These are phyloP conservation scores for Saprolegnia parasitica DNA, from an alignment of 352 stramenopile genomes.

Conservation along the genomic window DNA sequence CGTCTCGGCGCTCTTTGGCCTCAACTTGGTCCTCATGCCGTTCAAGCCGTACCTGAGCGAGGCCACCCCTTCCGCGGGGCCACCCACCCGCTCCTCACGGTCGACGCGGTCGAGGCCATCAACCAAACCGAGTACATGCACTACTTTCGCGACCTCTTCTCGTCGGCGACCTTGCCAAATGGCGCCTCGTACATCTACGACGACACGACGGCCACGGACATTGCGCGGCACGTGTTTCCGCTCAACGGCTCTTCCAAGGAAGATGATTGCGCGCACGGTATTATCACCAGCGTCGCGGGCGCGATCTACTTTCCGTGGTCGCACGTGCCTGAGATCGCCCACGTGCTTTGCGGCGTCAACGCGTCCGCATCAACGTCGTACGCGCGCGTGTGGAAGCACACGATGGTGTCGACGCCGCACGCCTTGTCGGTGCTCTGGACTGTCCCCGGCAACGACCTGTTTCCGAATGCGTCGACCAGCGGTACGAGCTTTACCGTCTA, in stretches of 20 bases:
- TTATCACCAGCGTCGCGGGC: neutral
- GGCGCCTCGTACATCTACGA: neutral
- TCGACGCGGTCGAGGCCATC: neutral
- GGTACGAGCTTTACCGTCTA: neutral
- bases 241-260: no score
- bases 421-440: conserved; percentile 3
- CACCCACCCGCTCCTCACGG: neutral
- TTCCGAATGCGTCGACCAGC: no score
- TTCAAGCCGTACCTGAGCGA: conserved; percentile 16
- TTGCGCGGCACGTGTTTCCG: neutral
- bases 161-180: neutral
- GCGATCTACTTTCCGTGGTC: conserved; percentile 5
- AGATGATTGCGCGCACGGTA: neutral
- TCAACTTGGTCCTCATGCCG: conserved; percentile 13
- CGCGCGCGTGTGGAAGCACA: neutral
- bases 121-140: conserved; percentile 1
- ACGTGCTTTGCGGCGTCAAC: neutral
- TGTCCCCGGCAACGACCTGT: neutral
- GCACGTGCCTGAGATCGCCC: neutral
- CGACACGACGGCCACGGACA: neutral
- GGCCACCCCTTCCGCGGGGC: neutral
- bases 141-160: neutral
- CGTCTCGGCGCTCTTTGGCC: neutral
- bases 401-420: neutral
- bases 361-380: neutral